Conservation (phyloP, 2,329 filamentous ascomycete species). For the Beauveria australis region DNA sequence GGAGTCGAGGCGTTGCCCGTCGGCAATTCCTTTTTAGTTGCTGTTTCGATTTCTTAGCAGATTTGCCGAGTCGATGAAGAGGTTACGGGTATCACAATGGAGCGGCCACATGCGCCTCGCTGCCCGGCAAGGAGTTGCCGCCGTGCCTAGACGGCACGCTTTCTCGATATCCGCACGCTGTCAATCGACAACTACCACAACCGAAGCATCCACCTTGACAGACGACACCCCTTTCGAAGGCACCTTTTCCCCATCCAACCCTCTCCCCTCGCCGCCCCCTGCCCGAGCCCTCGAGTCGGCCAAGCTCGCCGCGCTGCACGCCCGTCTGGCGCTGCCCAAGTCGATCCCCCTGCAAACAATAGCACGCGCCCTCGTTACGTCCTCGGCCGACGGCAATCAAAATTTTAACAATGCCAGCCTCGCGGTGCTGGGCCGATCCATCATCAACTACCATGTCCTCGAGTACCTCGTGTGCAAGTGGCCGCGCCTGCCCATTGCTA, state of each 20-base stretch:
- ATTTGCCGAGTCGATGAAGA: conserved; percentile 28
- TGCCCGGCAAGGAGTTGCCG: conserved; percentile 22
- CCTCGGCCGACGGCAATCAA: conserved; percentile 70
- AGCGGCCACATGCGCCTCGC: conserved; percentile 31
- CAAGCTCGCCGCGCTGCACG: conserved; percentile 88
- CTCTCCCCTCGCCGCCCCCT: conserved; percentile 64
- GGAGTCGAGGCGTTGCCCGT: background rate
- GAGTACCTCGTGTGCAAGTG: conserved; percentile 85
- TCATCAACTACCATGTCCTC: conserved; percentile 81
- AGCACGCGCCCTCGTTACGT: conserved; percentile 75
- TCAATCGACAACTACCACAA: conserved; percentile 26
- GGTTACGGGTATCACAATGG: conserved; percentile 33
- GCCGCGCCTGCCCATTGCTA: conserved; percentile 81
- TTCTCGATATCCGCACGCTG: conserved; percentile 19
- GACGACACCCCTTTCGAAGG: conserved; percentile 16
- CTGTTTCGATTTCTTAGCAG: background rate
- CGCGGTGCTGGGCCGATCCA: conserved; percentile 68
- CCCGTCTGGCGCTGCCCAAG: conserved; percentile 72
- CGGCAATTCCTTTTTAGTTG: background rate
- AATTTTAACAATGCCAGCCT: conserved; percentile 86
- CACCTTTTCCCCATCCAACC: conserved; percentile 15
- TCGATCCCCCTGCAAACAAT: conserved; percentile 81
- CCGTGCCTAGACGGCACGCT: conserved; percentile 17
- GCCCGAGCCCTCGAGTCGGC: conserved; percentile 62
- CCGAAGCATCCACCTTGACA: conserved; percentile 18